Base-by-base conservation (phyloP, 768 basidiomycete species). In the Macrolepiota albuminosa region DNA sequence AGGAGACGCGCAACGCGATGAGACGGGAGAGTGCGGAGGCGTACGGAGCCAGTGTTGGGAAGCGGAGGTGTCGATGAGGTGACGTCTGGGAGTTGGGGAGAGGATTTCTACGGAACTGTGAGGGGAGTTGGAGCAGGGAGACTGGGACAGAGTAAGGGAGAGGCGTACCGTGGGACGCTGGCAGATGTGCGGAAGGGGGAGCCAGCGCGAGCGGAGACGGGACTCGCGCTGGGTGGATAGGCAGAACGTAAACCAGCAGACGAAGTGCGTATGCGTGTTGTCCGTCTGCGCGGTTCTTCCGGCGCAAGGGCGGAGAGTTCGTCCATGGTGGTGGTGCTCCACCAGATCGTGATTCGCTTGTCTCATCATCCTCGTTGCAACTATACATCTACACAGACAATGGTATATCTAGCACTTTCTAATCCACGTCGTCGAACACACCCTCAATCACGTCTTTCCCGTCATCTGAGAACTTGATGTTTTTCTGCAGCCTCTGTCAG, bases 391-490 rank as follows among this genome's bases (percentile, higher is more conserved):
- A 47, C 45, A 46, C 1, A 16, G 10, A 45, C 40, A 42, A 6
- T 33, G 31, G 18, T 21, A 39, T n/a, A 56, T 46, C 33, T 21
- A 43, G 11, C n/a, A 5, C 54, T 31, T 13, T 42, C 43, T 56
- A 68, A 46, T 81, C 77, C 6, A 80, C 61, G 64, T 86, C 85
- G 59, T 84, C 71, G 3, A 56, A 37, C 36, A 16, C 40, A 24
- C 88, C 88, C 65, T 89, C 87, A 53, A 89, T 63, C 1, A 92
- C 79, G 11, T 65, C 77, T 70, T 90, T 87, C 39, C 91, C 91
- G 64, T 93, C 91, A 60, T 84, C 82, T 0, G 90, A 90, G 60
- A 93, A 86, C 66, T 84, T 88, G 51, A 93, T 83, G 64, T 89
- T 89, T 53, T 86, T 81, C 88, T 92, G 64, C 18, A 18, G 37